Conservation (phyloP, 2,329 filamentous ascomycete species). For the Alternaria gansuensis region DNA sequence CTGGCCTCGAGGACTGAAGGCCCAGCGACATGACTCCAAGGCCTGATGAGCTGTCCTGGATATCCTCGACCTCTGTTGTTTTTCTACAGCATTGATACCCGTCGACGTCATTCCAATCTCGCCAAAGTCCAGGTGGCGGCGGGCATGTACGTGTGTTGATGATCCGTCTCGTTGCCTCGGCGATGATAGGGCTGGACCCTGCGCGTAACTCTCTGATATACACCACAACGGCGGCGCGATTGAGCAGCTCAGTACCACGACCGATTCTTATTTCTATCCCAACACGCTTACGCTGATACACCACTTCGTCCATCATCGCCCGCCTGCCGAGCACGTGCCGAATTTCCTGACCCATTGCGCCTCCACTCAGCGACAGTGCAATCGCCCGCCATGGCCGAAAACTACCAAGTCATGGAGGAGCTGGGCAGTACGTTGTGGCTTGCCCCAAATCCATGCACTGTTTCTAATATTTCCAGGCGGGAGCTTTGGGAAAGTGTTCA, state of each 20-base stretch:
- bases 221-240: constrained; percentile 20
- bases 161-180: constrained; percentile 38
- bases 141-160: constrained; percentile 39
- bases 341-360: constrained; percentile 27
- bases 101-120: constrained; percentile 18
- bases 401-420: constrained; percentile 96
- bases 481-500: constrained; percentile 96
- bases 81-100: constrained; percentile 9
- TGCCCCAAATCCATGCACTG: not conserved
- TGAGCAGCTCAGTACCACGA: constrained; percentile 22
- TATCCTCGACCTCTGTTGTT: constrained; percentile 12
- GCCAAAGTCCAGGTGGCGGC: constrained; percentile 28
- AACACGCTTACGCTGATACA: constrained; percentile 31
- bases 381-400: constrained; percentile 71
- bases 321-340: constrained; percentile 31
- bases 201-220: constrained; percentile 28
- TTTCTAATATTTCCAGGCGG: constrained; percentile 68
- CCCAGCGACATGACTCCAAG: constrained; percentile 5
- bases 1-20: not conserved
- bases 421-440: constrained; percentile 77
- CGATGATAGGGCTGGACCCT: constrained; percentile 29
- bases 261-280: constrained; percentile 43
- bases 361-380: constrained; percentile 31
- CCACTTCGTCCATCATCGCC: constrained; percentile 36
- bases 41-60: not conserved